Percentiles rank a stretch among this genome's conserved stretches.
Conservation (phyloP, 129 eudicot species). For the Erigeron canadensis region DNA sequence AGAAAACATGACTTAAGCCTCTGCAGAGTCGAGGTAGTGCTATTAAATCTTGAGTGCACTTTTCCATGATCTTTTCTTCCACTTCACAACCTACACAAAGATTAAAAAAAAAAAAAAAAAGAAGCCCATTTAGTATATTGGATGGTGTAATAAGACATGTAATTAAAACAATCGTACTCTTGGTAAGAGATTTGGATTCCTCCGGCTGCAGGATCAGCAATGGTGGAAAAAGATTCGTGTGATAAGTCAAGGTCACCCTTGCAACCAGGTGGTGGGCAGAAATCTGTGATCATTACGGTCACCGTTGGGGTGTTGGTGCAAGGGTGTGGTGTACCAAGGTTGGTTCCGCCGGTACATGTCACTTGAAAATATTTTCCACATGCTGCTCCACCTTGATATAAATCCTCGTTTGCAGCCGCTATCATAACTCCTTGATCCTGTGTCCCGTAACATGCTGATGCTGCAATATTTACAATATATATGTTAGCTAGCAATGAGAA, state of each 20-base stretch:
- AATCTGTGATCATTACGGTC: slow-evolving; percentile 23
- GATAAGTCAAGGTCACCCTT: slow-evolving; percentile 25
- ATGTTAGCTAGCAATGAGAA: background rate
- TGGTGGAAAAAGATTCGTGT: slow-evolving; percentile 16
- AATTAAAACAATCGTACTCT: background rate
- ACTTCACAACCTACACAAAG: background rate
- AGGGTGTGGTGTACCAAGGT: slow-evolving; percentile 24
- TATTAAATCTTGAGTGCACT: background rate
- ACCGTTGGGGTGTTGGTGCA: slow-evolving; percentile 7
- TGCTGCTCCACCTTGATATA: slow-evolving; percentile 22
- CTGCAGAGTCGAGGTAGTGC: background rate
- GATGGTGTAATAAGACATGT: background rate
- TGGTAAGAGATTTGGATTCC: background rate
- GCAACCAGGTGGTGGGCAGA: slow-evolving; percentile 26
- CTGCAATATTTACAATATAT: slow-evolving; percentile 1
- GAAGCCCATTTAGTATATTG: background rate
- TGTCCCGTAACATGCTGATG: slow-evolving; percentile 29
- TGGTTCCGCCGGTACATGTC: slow-evolving; percentile 23
- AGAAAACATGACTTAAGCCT: too few species aligned
- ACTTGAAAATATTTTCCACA: slow-evolving; percentile 23
- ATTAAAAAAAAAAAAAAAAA: background rate
- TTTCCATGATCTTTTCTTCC: background rate
- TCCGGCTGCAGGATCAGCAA: slow-evolving; percentile 14
- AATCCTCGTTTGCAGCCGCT: slow-evolving; percentile 29
- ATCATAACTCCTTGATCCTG: slow-evolving; percentile 26